These are phyloP conservation scores for Isabelozyma gotoi DNA, from an alignment of 805 yeast species.

Conservation along the genomic window DNA sequence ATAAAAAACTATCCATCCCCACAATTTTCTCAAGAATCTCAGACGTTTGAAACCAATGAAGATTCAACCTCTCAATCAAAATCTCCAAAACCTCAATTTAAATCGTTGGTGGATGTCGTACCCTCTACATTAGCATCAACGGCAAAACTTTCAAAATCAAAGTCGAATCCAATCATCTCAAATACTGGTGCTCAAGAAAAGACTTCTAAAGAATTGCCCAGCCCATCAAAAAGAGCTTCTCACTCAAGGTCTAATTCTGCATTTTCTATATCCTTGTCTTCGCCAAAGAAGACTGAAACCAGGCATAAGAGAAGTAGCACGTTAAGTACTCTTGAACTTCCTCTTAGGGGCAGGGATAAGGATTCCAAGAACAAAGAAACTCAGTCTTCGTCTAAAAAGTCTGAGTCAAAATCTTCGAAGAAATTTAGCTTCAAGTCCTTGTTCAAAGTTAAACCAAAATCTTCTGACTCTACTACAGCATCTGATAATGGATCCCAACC, in stretches of 20 bases:
- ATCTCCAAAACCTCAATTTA: background rate
- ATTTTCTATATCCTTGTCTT: slow-evolving; percentile 8
- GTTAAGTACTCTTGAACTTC: slow-evolving; percentile 11
- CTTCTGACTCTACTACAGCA: no score
- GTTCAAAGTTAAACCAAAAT: slow-evolving; percentile 36
- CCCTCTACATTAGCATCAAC: background rate
- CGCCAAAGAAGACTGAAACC: background rate
- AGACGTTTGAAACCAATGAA: background rate
- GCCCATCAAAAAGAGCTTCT: slow-evolving; percentile 11
- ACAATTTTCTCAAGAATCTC: background rate
- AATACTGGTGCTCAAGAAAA: background rate
- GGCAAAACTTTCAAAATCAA: background rate
- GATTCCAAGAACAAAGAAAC: slow-evolving; percentile 1
- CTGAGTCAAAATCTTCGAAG: slow-evolving; percentile 10
- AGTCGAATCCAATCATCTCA: background rate
- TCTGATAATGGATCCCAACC: no score
- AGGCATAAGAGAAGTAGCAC: slow-evolving; percentile 20
- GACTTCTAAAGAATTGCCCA: background rate
- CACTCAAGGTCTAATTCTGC: slow-evolving; percentile 21
- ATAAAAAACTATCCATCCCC: background rate
- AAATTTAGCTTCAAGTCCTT: slow-evolving; percentile 39
- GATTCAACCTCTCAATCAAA: background rate
- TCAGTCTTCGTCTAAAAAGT: background rate
- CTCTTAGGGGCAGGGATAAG: slow-evolving; percentile 6
- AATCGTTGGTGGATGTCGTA: background rate